These are phyloP conservation scores for Boletus reticuloceps DNA, from an alignment of 768 basidiomycete species.

Conservation along the genomic window DNA sequence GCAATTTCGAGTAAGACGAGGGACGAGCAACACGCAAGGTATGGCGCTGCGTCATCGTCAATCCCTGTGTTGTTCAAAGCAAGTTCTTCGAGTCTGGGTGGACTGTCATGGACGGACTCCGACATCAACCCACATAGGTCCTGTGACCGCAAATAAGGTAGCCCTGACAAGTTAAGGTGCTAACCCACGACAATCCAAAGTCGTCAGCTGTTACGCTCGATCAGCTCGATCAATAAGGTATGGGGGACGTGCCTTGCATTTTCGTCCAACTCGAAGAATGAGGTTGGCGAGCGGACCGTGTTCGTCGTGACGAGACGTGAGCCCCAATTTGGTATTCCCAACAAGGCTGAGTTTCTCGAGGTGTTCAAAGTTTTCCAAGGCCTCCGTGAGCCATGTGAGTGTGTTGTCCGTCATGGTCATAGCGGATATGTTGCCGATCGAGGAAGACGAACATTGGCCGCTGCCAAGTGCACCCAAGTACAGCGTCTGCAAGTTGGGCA, in stretches of 20 bases:
- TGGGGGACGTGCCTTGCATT: conserved; percentile 48
- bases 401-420: conserved; percentile 56
- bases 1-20: conserved; percentile 51
- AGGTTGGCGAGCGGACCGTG: conserved; percentile 43
- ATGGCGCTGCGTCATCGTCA: conserved; percentile 54
- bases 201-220: neutral
- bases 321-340: conserved; percentile 59
- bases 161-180: conserved; percentile 58
- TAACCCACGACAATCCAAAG: conserved; percentile 21
- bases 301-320: conserved; percentile 25
- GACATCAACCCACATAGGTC: conserved; percentile 50
- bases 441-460: conserved; percentile 40
- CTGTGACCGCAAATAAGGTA: conserved; percentile 47
- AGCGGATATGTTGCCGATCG: conserved; percentile 44
- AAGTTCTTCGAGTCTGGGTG: conserved; percentile 46
- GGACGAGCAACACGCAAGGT: conserved; percentile 48
- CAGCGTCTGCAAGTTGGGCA: conserved; percentile 46
- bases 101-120: conserved; percentile 5
- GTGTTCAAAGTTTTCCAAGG: conserved; percentile 33
- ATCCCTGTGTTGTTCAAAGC: conserved; percentile 59
- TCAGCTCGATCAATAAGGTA: neutral
- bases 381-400: conserved; percentile 42
- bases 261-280: conserved; percentile 52
- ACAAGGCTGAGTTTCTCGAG: conserved; percentile 60
- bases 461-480: conserved; percentile 59